Conservation (phyloP, 495 filamentous ascomycete genomes). For the Hypoxylon crocopeplum region DNA sequence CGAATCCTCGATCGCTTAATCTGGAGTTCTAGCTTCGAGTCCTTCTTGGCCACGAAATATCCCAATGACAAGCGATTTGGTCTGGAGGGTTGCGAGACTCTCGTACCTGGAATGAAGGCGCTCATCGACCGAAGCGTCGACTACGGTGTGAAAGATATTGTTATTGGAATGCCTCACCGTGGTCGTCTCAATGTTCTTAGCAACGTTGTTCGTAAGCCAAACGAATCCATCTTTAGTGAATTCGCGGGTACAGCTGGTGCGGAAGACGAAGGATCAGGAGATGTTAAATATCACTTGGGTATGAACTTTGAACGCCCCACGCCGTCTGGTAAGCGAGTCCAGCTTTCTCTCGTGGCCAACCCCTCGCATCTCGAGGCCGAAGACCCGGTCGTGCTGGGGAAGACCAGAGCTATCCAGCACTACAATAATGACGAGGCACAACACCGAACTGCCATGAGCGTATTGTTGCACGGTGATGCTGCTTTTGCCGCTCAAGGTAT, state of each 20-base stretch:
- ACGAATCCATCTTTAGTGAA: constrained; percentile 99
- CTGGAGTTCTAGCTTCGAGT: constrained; percentile 96
- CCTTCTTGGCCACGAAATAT: constrained; percentile 94
- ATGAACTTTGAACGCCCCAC: constrained; percentile 99
- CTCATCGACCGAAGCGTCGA: constrained; percentile 97
- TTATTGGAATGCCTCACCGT: constrained; percentile 99
- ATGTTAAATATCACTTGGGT: constrained; percentile 98
- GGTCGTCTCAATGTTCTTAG: constrained; percentile 97
- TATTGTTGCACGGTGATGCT: constrained; percentile 94
- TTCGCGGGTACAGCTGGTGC: constrained; percentile 89
- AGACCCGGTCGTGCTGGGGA: constrained; percentile 96
- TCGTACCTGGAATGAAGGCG: constrained; percentile 99
- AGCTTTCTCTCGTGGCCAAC: constrained; percentile 97
- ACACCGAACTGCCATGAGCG: constrained; percentile 89
- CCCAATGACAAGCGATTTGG: constrained; percentile 99
- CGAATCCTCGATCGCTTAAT: constrained; percentile 96
- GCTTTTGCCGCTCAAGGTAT: constrained; percentile 96
- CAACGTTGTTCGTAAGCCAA: constrained; percentile 98
- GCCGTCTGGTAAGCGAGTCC: constrained; percentile 96
- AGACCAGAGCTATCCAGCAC: constrained; percentile 97
- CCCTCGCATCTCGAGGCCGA: constrained; percentile 98
- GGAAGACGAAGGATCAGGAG: constrained; percentile 94
- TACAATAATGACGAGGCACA: constrained; percentile 95
- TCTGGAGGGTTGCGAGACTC: constrained; percentile 92
- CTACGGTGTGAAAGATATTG: constrained; percentile 97